Evolutionary conservation across 139 green algal species (phyloP).

Genomic region (Chlorella sp.): DNA sequence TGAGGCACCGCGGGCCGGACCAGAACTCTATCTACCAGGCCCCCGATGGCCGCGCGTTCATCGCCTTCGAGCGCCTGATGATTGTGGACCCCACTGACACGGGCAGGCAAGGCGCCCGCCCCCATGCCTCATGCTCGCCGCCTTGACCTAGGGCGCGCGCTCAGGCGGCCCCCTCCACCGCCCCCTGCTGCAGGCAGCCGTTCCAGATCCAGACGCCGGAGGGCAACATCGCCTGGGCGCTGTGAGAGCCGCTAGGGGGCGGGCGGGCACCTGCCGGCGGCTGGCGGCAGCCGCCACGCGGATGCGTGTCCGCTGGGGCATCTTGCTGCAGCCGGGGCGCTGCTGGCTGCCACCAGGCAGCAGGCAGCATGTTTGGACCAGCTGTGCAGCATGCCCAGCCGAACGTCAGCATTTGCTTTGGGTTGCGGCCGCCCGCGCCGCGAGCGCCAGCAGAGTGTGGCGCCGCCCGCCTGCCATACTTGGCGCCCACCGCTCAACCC

Average conservation of each 20-base stretch:
- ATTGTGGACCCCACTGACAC: slow-evolving; percentile 73
- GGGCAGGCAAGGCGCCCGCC: slow-evolving; percentile 51
- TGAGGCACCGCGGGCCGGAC: slow-evolving; percentile 67
- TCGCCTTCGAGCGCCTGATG: slow-evolving; percentile 74
- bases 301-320: neutral
- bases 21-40: slow-evolving; percentile 58
- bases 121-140: no score
- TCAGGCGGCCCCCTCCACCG: neutral
- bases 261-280: no score
- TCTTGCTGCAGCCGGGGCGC: neutral
- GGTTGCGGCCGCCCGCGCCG: no score
- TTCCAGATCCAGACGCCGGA: slow-evolving; percentile 66
- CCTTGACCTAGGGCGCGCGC: neutral
- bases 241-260: slow-evolving; percentile 51
- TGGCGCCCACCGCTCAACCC: neutral
- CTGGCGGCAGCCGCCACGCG: neutral
- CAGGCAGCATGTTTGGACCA: no score
- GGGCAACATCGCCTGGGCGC: slow-evolving; percentile 66
- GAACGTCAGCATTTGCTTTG: no score
- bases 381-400: no score
- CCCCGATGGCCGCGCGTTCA: slow-evolving; percentile 49
- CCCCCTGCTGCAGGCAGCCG: slow-evolving; percentile 62
- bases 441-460: no score
- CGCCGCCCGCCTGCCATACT: neutral
- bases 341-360: no score